phyloP scores from a whole-genome alignment of 2,329 filamentous ascomycete species.

The Tolypocladium ovalisporum region DNA sequence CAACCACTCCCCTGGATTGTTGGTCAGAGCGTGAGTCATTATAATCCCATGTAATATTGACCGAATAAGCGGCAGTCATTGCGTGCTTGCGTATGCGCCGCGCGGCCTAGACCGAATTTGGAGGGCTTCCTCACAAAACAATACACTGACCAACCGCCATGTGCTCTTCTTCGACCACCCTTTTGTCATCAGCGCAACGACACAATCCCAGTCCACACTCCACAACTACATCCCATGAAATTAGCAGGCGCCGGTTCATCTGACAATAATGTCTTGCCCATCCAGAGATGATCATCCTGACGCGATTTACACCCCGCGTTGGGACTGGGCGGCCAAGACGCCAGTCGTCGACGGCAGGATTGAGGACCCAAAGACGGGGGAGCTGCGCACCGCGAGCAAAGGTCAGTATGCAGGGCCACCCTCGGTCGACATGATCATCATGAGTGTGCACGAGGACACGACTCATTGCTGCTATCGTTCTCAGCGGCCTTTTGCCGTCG shows the following conservation, averaged over 20 bases:
- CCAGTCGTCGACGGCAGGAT: conserved; percentile 8
- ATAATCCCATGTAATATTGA: too few relatives aligned
- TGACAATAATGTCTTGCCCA: neutral
- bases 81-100: too few relatives aligned
- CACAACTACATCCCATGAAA: too few relatives aligned
- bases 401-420: conserved; percentile 4
- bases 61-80: too few relatives aligned
- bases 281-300: conserved; percentile 1
- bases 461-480: conserved; percentile 1
- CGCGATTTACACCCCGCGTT: conserved; percentile 2
- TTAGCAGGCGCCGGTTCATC: neutral
- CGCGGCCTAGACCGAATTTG: too few relatives aligned
- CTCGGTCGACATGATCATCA: conserved; percentile 5
- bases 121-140: too few relatives aligned
- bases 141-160: too few relatives aligned
- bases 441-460: conserved; percentile 1
- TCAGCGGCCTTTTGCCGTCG: conserved; percentile 4
- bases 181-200: too few relatives aligned
- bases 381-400: conserved; percentile 1
- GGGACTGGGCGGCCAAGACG: conserved; percentile 4
- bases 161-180: too few relatives aligned
- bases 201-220: too few relatives aligned
- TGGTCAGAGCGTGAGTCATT: too few relatives aligned
- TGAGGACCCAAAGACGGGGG: conserved; percentile 6
- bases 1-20: too few relatives aligned